Percentiles rank a stretch among this genome's conserved stretches.
Conservation (phyloP, 2,329 filamentous ascomycete species). For the Alternaria sp. region DNA sequence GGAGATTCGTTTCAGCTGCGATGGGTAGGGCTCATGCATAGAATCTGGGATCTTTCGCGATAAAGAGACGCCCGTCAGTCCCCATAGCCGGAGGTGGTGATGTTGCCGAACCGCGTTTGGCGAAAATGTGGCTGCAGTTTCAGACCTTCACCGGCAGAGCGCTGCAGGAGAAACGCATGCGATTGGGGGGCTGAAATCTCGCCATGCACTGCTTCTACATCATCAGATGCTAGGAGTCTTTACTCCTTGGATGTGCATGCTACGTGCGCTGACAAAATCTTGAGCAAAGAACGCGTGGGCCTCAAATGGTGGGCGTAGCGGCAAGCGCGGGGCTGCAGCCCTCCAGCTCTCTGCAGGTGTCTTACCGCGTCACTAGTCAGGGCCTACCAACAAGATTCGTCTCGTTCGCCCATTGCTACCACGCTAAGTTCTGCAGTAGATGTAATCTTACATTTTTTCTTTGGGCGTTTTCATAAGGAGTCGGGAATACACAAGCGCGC, state of each 20-base stretch:
- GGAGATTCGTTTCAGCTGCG: neutral
- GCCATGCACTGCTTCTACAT: neutral
- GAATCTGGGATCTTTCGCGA: neutral
- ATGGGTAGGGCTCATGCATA: neutral
- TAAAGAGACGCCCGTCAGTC: neutral
- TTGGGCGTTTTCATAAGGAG: neutral
- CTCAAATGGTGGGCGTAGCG: neutral
- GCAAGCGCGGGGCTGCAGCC: neutral
- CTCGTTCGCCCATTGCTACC: neutral
- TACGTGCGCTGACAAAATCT: neutral
- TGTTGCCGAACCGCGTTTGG: neutral
- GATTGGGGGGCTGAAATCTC: neutral
- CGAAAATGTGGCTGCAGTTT: neutral
- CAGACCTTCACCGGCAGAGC: neutral
- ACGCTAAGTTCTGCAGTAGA: neutral
- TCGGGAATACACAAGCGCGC: neutral
- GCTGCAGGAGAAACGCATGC: neutral
- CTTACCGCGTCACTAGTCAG: neutral
- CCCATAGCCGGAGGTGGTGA: neutral
- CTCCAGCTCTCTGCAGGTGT: neutral
- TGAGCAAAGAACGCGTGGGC: constrained; percentile 9
- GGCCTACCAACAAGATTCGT: neutral
- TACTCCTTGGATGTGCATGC: neutral
- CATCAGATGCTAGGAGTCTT: neutral
- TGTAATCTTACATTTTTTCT: neutral